Evolutionary conservation across 768 basidiomycete genomes (phyloP).

Genomic region (Suillus subaureus): DNA sequence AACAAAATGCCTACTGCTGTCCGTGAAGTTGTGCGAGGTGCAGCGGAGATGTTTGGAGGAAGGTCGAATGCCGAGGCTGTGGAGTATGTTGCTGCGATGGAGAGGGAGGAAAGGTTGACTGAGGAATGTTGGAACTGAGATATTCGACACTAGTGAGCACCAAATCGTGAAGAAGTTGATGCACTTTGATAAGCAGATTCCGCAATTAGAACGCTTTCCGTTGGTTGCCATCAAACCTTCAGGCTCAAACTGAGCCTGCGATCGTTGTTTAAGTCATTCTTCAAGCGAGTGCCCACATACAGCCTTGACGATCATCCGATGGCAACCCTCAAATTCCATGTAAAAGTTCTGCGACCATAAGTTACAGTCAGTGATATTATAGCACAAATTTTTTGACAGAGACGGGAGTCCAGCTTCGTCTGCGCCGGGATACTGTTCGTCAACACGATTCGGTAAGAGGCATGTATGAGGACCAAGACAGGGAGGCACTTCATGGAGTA

Average conservation of each 20-base stretch:
- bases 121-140: constrained; percentile 85
- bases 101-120: constrained; percentile 64
- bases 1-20: constrained; percentile 96
- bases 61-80: constrained; percentile 54
- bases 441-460: no score
- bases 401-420: no score
- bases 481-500: no score
- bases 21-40: constrained; percentile 64
- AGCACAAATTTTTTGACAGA: no score
- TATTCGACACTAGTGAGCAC: background rate
- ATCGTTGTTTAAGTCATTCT: background rate
- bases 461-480: no score
- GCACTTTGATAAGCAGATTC: background rate
- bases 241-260: background rate
- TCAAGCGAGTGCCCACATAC: background rate
- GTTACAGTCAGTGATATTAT: background rate
- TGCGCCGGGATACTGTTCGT: no score
- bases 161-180: background rate
- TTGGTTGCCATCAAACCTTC: background rate
- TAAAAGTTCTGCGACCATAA: background rate
- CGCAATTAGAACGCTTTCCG: background rate
- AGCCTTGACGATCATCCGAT: background rate
- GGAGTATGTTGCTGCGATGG: constrained; percentile 66
- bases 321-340: background rate
- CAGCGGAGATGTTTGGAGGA: constrained; percentile 51